A percentile compares a stretch with the other conserved stretches of the same genome.
These are phyloP conservation scores for Candida pini DNA, from an alignment of 805 yeast genomes.

Conservation along the genomic window DNA sequence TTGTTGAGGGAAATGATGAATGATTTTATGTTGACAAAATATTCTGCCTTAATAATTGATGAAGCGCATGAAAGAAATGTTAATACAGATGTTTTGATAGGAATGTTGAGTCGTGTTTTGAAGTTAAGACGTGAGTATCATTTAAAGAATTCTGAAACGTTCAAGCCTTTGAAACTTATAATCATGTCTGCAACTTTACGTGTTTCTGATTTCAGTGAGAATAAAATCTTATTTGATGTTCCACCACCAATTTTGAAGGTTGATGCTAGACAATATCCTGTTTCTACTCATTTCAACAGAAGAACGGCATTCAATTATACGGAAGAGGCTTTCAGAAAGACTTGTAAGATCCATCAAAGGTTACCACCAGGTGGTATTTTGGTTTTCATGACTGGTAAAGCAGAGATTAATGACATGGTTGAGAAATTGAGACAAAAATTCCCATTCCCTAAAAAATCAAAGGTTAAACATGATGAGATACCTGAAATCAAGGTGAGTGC, in stretches of 20 bases:
- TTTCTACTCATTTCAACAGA: slow-evolving; percentile 82
- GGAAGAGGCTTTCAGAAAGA: slow-evolving; percentile 80
- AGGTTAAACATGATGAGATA: slow-evolving; percentile 24
- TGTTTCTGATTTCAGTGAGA: slow-evolving; percentile 89
- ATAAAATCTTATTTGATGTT: slow-evolving; percentile 52
- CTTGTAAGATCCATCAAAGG: slow-evolving; percentile 78
- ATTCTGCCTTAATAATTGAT: slow-evolving; percentile 85
- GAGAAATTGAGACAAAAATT: slow-evolving; percentile 62
- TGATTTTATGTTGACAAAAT: slow-evolving; percentile 74
- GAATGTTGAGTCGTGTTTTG: slow-evolving; percentile 85
- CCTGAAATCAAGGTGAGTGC: slow-evolving; percentile 47
- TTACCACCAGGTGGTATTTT: slow-evolving; percentile 94
- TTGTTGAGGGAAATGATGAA: slow-evolving; percentile 86
- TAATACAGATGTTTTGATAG: slow-evolving; percentile 92
- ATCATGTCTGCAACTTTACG: slow-evolving; percentile 97
- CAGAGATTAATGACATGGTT: slow-evolving; percentile 78
- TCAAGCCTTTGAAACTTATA: slow-evolving; percentile 68
- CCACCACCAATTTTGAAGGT: slow-evolving; percentile 89
- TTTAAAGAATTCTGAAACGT: slow-evolving; percentile 38
- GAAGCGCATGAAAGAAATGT: slow-evolving; percentile 98
- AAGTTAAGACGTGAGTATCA: slow-evolving; percentile 58
- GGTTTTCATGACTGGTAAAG: slow-evolving; percentile 90
- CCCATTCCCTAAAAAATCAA: slow-evolving; percentile 37
- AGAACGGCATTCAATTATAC: slow-evolving; percentile 73
- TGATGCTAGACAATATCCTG: slow-evolving; percentile 93